Evolutionary conservation across 1,139 yeast species (phyloP), one percentile per base, ranked within the genome.

Genomic region (Scheffersomyces quercinus): DNA sequence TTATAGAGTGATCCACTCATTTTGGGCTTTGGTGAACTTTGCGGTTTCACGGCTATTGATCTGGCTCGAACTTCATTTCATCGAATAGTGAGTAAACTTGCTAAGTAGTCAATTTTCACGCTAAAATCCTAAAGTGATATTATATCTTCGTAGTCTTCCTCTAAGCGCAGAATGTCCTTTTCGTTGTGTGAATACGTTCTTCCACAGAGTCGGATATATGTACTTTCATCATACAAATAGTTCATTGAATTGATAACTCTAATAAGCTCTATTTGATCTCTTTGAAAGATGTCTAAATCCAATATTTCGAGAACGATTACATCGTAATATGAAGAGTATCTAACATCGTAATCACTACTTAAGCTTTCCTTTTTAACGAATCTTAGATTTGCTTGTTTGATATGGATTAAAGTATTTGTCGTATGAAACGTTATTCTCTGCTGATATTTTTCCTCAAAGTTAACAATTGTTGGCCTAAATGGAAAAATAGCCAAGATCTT

Each of bases 391-490:
- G 71, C 72, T 16, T 54, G 40, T 9, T 52, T 59, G 15, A 72
- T 45, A 7, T 53, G 36, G 15, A 73, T 55, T 15, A 65, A 47
- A 35, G 58, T 51, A 24, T 66, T 58, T 5, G 45, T 37, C 0
- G 74, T 67, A 20, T 58, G 52, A 41, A 48, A 64, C 0, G 77
- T 70, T 36, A 71, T 56, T 33, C 75, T 49, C 39, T 66, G 70
- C 24, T 59, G 52, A 43, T 68, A 56, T 11, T 44, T 47, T 32
- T 52, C 52, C 46, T 72, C 77, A 48, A 68, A 72, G 16, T 49
- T 37, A 7, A 58, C 52, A 1, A 68, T 56, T 0, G 73, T 60
- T 2, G 63, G 56, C 6, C 55, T 48, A 37, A 56, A 60, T 1
- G 67, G 66, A 43, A 73, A 65, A 3, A 52, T 47, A 0, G 63